Evolutionary conservation across 306 rosid genomes (phyloP).

Genomic region (Medicago lupulina): DNA sequence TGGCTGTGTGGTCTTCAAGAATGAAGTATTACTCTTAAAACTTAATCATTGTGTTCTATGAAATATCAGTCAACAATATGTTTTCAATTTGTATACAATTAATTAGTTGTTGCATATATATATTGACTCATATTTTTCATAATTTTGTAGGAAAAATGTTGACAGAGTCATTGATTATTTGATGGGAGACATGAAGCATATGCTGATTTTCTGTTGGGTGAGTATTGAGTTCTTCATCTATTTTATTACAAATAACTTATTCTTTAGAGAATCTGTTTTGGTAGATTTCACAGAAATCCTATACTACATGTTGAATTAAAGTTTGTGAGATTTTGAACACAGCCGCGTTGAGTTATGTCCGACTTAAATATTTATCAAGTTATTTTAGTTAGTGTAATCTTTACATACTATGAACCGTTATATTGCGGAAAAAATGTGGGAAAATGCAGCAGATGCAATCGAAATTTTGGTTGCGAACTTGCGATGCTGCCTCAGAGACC

Average conservation of each 20-base stretch:
- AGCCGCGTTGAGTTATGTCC: background rate
- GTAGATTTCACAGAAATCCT: too few species aligned
- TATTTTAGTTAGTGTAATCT: too few species aligned
- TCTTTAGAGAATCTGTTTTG: too few species aligned
- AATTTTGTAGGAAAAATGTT: constrained; percentile 63
- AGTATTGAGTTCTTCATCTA: constrained; percentile 46
- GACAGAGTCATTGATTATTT: constrained; percentile 52
- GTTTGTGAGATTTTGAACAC: background rate
- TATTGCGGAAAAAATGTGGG: too few species aligned
- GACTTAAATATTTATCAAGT: background rate
- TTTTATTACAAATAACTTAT: background rate
- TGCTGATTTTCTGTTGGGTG: constrained; percentile 84
- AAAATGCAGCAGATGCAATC: too few species aligned
- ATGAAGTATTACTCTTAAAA: constrained; percentile 56
- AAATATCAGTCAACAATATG: background rate
- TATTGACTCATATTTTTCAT: background rate
- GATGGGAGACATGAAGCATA: constrained; percentile 70
- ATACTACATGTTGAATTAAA: background rate
- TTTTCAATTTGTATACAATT: background rate
- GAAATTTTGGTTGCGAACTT: too few species aligned
- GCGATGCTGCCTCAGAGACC: too few species aligned
- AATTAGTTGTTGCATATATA: background rate
- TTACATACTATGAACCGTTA: too few species aligned
- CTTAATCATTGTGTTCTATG: constrained; percentile 33
- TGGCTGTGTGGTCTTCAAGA: constrained; percentile 92